Evolutionary conservation across 305 asterid genomes (phyloP), one percentile per base, ranked within the genome.

Genomic region (Coffea humblotiana): DNA sequence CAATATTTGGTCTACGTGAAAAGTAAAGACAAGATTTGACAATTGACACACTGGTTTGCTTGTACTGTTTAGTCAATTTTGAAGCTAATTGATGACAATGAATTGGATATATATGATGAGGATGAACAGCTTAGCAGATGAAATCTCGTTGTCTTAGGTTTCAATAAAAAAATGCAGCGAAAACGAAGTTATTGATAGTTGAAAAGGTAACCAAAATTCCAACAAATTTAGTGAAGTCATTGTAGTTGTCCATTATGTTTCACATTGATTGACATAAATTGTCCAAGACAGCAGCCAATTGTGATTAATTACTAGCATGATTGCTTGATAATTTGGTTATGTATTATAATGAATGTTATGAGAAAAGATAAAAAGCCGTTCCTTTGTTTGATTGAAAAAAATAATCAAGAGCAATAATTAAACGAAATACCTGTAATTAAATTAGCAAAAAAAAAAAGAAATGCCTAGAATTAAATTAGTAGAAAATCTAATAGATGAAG

Each of bases 1-100:
- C 95, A 79, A 86, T 90, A 51, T 80, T 87, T 61, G 85, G 84
- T 40, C 88, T 91, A 0, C 92, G 95, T 90, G 85, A 81, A 83
- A 85, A 63, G 86, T 89, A 89, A 92, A 92, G 91, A 88, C 93
- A 58, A 89, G 88, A 87, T 82, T 91, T 84, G 87, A 79, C 96
- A 88, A 78, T 92, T 94, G 96, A 94, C 93, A 71, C 97, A 90
- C 91, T 90, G 78, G 96, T 91, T 91, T 76, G 94, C 91, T 45
- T 92, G 93, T 77, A 81, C 94, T 15, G 93, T 90, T 83, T 93
- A 32, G 91, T 68, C 94, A 90, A 85, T 81, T 91, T 78, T 82
- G 88, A 48, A 67, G 54, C 52, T 80, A 83, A 87, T 67, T 43
- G n/a, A 66, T 65, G 40, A 15, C 43, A 6, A 49, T 2, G 6